phyloP scores from a whole-genome alignment of 106 monocot genomes.

The Cymbidium sinense region DNA sequence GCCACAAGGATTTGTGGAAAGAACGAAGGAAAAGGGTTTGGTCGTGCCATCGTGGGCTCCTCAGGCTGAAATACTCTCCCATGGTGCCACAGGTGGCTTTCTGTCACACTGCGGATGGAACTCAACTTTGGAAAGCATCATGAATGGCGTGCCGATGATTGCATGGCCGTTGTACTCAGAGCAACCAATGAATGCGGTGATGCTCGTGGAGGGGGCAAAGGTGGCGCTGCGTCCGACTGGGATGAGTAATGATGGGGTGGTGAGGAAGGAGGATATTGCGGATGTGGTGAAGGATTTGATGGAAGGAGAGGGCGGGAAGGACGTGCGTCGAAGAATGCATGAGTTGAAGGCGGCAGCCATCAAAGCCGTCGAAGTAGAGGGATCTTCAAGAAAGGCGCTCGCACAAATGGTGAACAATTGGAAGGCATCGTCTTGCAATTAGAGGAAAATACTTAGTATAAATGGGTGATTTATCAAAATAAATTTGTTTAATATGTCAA shows the following conservation, averaged over 20 bases:
- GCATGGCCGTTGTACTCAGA: slow-evolving; percentile 24
- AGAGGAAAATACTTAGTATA: too few relatives aligned
- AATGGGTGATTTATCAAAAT: too few relatives aligned
- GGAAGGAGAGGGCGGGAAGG: slow-evolving; percentile 13
- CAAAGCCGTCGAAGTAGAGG: neutral
- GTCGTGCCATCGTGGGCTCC: slow-evolving; percentile 14
- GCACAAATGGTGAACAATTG: neutral
- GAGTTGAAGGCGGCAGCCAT: neutral
- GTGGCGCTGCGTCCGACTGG: neutral
- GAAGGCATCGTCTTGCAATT: neutral
- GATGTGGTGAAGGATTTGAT: slow-evolving; percentile 9
- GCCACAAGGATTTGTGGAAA: too few relatives aligned
- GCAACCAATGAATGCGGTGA: slow-evolving; percentile 13
- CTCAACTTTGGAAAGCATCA: slow-evolving; percentile 16
- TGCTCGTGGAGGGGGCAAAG: slow-evolving; percentile 10
- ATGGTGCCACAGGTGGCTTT: slow-evolving; percentile 7
- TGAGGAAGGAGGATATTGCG: slow-evolving; percentile 3
- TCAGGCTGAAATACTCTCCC: slow-evolving; percentile 9
- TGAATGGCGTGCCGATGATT: slow-evolving; percentile 20
- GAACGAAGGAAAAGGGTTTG: slow-evolving; percentile 3
- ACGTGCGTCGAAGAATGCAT: neutral
- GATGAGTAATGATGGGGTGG: neutral
- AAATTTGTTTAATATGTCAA: too few relatives aligned
- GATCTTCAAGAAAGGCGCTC: neutral
- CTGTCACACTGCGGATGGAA: slow-evolving; percentile 25